A percentile compares a stretch with the other conserved stretches of the same genome.
Conservation (phyloP, 176 grass and related monocot species). For the Oryza officinalis region DNA sequence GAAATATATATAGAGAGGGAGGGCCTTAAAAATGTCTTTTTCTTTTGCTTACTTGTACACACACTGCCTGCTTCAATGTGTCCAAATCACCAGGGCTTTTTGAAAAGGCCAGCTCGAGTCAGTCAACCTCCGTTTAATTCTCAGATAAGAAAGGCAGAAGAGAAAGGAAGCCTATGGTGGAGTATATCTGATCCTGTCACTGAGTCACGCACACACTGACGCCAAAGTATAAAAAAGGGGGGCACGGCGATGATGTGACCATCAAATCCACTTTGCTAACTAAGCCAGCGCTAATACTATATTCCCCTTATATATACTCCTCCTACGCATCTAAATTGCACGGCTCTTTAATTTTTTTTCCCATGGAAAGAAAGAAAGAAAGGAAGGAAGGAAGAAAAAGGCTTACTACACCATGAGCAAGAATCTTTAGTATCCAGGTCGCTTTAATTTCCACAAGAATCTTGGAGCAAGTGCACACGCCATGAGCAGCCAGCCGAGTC, state of each 20-base stretch:
- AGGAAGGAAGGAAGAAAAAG: not conserved
- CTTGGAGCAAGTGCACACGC: constrained; percentile 21
- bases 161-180: not conserved
- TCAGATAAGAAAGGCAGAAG: not conserved
- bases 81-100: constrained; percentile 20
- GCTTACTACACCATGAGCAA: not conserved
- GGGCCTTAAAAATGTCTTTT: not conserved
- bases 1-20: not conserved
- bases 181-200: constrained; percentile 3
- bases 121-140: constrained; percentile 33
- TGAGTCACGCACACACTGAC: not conserved
- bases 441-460: constrained; percentile 34
- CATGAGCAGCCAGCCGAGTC: not conserved
- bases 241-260: constrained; percentile 30
- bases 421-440: not conserved
- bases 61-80: not conserved
- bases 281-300: not conserved
- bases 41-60: not conserved
- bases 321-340: not conserved
- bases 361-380: too few relatives aligned
- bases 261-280: constrained; percentile 16
- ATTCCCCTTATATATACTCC: not conserved
- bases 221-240: constrained; percentile 28
- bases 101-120: constrained; percentile 1
- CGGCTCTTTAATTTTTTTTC: not conserved